Percentiles rank a stretch among this genome's conserved stretches.
Conservation (phyloP, 2,329 filamentous ascomycete species). For the Neonectria magnoliae region DNA sequence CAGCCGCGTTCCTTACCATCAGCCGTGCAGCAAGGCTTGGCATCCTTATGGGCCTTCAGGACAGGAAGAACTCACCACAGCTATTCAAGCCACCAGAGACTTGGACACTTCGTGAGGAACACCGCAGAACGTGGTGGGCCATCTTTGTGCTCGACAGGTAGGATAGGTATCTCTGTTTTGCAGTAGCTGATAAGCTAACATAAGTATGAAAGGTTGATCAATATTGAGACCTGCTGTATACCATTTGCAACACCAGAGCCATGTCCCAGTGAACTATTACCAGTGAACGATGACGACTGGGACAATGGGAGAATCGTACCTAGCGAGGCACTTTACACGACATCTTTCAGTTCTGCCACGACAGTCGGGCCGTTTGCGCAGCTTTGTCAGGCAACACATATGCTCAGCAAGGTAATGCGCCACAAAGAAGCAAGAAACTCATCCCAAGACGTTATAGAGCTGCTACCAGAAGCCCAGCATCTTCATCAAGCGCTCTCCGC, state of each 20-base stretch:
- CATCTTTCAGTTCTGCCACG: slow-evolving; percentile 23
- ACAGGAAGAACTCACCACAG: slow-evolving; percentile 7
- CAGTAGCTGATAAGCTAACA: background rate
- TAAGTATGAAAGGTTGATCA: slow-evolving; percentile 14
- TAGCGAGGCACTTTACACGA: slow-evolving; percentile 29
- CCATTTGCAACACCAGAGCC: slow-evolving; percentile 26
- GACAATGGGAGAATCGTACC: slow-evolving; percentile 26
- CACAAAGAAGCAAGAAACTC: slow-evolving; percentile 14
- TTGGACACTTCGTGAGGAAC: slow-evolving; percentile 33
- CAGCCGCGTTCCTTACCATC: slow-evolving; percentile 33
- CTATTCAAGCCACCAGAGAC: slow-evolving; percentile 28
- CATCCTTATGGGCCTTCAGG: slow-evolving; percentile 29
- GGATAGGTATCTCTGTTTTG: background rate
- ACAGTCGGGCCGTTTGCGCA: slow-evolving; percentile 27
- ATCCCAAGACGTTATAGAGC: slow-evolving; percentile 4
- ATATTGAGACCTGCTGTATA: slow-evolving; percentile 17
- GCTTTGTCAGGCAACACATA: slow-evolving; percentile 33
- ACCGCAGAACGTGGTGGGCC: slow-evolving; percentile 34
- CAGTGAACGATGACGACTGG: slow-evolving; percentile 34
- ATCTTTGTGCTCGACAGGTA: slow-evolving; percentile 36
- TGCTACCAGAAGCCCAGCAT: slow-evolving; percentile 25
- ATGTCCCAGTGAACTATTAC: slow-evolving; percentile 22
- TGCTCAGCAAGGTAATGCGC: slow-evolving; percentile 30
- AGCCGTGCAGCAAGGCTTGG: slow-evolving; percentile 31
- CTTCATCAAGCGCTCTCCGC: slow-evolving; percentile 26